Evolutionary conservation across 2,329 filamentous ascomycete genomes (phyloP), one percentile per base, ranked within the genome.

Genomic region (Ceratocystis eucalypticola): DNA sequence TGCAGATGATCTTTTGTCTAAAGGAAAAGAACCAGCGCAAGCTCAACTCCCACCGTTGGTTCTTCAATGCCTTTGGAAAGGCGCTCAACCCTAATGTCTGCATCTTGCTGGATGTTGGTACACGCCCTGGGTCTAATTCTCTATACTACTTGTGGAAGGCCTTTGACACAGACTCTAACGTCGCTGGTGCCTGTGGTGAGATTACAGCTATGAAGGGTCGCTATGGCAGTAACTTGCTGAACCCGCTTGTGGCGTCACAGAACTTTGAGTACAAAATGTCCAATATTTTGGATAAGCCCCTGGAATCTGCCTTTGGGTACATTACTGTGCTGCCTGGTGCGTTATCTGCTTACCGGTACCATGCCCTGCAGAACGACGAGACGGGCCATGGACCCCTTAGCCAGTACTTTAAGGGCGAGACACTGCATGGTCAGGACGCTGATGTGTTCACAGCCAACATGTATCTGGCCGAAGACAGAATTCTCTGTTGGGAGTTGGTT

Each of bases 241-340:
- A 99, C 72, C 94, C 94, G 0, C 80, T 99, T 5, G 93, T 99
- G 17, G 94, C 94, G 0, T 96, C 91, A 59, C 94, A 99, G 72
- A 99, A 99, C 74, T 99, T 99, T 71, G 94, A 99, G 79, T 99
- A 99, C 80, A 99, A 99, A 77, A 96, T 99, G 91, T 96, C 91
- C 50, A 99, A 99, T 72, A 99, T 99, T 72, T 81, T 99, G 30
- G 94, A 99, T 75, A 99, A 99, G 76, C 94, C 94, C 0, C 80
- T 99, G 1, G 94, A 99, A 75, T 96, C 91, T 0, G 93, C 96
- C 0, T 99, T 99, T 74, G 94, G 94, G 1, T 99, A 97, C 74
- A 99, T 99, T 71, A 97, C 93, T 5, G 94, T 99, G 71, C 79
- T 99, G 70, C 95, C 94, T 0, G 95, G 94, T 76, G 94, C 94